Base-by-base conservation (phyloP, 116 monocot species). In the Trichopus zeylanicus region DNA sequence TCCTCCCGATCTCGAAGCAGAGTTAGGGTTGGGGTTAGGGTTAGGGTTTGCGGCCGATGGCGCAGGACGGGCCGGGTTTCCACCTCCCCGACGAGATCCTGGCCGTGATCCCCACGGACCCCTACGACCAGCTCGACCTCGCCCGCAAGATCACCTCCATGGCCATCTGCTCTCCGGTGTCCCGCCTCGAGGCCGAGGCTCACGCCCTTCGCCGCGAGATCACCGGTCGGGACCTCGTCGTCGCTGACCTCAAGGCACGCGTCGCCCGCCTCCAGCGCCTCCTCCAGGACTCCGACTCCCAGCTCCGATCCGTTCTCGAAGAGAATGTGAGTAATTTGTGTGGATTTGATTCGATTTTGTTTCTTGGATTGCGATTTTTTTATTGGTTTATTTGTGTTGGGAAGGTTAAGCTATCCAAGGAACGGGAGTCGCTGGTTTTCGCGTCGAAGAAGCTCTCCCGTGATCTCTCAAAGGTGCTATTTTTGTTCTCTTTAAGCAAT, bases 101-200 rank as follows among this genome's bases (percentile, higher is more conserved):
- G 29, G 68, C 87, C 0, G 82, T 91, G 64, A 79, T 98, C 38
- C 91, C 98, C 12, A 68, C 74, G 58, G 98, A 91, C 68, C 91
- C 91, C 3, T 81, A 88, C 70, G 91, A 87, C 38, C 98, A 85
- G 68, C 71, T 98, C 33, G 87, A 98, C 65, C 58, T 98, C 21
- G 98, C 98, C 25, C 69, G 91, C 75, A 84, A 82, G 66, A 87
- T 98, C 77, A 98, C 98, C 35, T 79, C 91, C 48, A 73, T 91
- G 69, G 98, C 98, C 37, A 82, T 98, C 26, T 81, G 84, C 6
- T 91, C 91, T 7, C 73, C 85, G 46, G 98, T 91, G 18, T 82
- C 91, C 11, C 69, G 69, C 66, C 77, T 95, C 13, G 95, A 95
- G 58, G 48, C 55, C 7, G 95, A 95, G 74, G 33, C 65, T 16